Conservation (phyloP, 2,329 filamentous ascomycete genomes). For the Scorias spongiosa region DNA sequence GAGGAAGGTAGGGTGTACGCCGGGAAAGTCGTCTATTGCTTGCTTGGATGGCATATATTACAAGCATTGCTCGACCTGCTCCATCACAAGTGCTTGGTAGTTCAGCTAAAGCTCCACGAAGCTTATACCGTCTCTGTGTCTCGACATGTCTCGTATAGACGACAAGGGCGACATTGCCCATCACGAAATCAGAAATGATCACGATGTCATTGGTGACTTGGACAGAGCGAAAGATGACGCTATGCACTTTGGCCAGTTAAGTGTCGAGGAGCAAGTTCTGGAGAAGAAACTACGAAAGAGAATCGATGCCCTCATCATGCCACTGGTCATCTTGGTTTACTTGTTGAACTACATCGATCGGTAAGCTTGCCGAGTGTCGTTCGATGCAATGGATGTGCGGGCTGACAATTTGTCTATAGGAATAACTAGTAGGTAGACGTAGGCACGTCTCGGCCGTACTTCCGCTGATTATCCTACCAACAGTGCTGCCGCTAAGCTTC, state of each 20-base stretch:
- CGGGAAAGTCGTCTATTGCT: too few species aligned
- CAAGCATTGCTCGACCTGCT: too few species aligned
- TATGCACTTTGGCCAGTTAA: constrained; percentile 12
- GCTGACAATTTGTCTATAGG: not conserved
- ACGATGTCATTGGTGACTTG: constrained; percentile 8
- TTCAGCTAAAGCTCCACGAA: too few species aligned
- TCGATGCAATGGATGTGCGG: not conserved
- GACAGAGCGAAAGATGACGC: constrained; percentile 9
- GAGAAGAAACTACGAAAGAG: constrained; percentile 51
- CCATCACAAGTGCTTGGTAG: too few species aligned
- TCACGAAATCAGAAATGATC: constrained; percentile 13
- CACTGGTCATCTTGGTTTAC: constrained; percentile 52
- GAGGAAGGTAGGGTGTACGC: too few species aligned
- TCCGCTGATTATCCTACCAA: too few species aligned
- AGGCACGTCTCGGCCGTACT: too few species aligned
- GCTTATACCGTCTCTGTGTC: too few species aligned
- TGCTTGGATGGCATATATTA: too few species aligned
- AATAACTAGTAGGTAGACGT: not conserved
- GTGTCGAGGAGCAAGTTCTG: constrained; percentile 16
- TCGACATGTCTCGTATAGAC: not conserved
- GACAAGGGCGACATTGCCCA: constrained; percentile 10
- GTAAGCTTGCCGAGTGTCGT: constrained; percentile 6
- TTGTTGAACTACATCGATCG: constrained; percentile 29
- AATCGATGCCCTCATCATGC: constrained; percentile 54
- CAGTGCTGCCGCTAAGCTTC: constrained; percentile 44